Conservation (phyloP, 2,329 filamentous ascomycete species). For the Fusarium sp. region DNA sequence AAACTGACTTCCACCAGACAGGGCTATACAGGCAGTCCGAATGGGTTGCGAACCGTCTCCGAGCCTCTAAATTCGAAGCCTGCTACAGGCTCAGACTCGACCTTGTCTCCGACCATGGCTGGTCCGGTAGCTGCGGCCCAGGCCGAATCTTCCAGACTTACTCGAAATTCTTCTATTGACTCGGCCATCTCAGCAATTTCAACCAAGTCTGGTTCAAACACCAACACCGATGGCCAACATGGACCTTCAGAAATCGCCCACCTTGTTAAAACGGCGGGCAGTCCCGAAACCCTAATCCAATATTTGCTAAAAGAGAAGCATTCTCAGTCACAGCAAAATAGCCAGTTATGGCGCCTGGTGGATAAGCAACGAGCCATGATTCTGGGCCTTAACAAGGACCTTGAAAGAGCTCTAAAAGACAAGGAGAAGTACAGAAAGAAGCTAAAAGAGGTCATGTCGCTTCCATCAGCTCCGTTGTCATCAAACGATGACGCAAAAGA, state of each 20-base stretch:
- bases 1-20: conserved; percentile 43
- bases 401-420: conserved; percentile 90
- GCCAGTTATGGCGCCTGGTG: conserved; percentile 92
- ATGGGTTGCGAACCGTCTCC: conserved; percentile 62
- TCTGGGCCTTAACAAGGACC: conserved; percentile 90
- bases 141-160: conserved; percentile 55
- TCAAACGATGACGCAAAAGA: conserved; percentile 35
- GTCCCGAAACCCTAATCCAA: conserved; percentile 87
- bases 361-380: conserved; percentile 98
- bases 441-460: conserved; percentile 76
- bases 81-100: conserved; percentile 53
- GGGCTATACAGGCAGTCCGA: conserved; percentile 51
- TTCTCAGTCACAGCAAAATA: conserved; percentile 87
- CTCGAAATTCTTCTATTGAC: conserved; percentile 89
- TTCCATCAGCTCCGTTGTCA: conserved; percentile 50
- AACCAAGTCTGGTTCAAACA: conserved; percentile 65
- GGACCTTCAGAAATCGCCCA: conserved; percentile 79
- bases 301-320: conserved; percentile 93
- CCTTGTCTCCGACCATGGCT: conserved; percentile 59
- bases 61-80: conserved; percentile 59
- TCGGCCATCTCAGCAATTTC: conserved; percentile 88
- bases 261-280: conserved; percentile 86
- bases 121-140: conserved; percentile 56
- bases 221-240: conserved; percentile 67
- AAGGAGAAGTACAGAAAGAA: conserved; percentile 95